Base-by-base conservation (phyloP, 768 basidiomycete species). In the Termitomyces sp. region DNA sequence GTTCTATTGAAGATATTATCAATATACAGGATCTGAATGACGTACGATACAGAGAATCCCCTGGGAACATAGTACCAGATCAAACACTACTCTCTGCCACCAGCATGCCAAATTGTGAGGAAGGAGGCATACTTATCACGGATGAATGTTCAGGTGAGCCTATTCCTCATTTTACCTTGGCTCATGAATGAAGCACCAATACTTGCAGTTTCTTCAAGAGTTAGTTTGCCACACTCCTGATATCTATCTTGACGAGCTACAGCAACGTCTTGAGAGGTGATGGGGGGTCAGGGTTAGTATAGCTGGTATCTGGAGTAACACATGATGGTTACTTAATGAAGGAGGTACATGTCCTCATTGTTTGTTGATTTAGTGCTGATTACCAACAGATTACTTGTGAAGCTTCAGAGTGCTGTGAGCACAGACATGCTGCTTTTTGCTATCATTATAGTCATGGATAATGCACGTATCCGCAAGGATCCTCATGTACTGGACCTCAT, bases 381-480 rank as follows among this genome's bases (percentile, higher is more conserved):
- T 9, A 8, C 8, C 40, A n/a, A 40, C 40, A 40, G 40, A n/a
- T 40, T 8, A 40, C 7, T 19, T 8, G n/a, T n/a, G 8, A 40
- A 17, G 40, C 40, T 7, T n/a, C 19, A 1, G 40, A 40, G n/a
- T 7, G n/a, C 7, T n/a, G 40, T 40, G n/a, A n/a, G 2, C 17
- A 17, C 40, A 19, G 8, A 8, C 41, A n/a, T 21, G 41, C 41
- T 41, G 41, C 41, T 11, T 41, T 41, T 41, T 3, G 10, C 19
- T 41, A 41, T 41, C 11, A 21, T 61, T 3, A 37, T 64, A 39
- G 46, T 64, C 2, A 61, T 64, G 63, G 63, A 64, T 28, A 64
- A 64, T 46, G 46, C 43, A n/a, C 47, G 52, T 16, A 61, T 65
- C 25, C 64, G 63, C 47, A 65, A 63, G 41, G 30, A 49, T 23